Evolutionary conservation across 805 yeast genomes (phyloP).

Genomic region (Lachancea meyersii): DNA sequence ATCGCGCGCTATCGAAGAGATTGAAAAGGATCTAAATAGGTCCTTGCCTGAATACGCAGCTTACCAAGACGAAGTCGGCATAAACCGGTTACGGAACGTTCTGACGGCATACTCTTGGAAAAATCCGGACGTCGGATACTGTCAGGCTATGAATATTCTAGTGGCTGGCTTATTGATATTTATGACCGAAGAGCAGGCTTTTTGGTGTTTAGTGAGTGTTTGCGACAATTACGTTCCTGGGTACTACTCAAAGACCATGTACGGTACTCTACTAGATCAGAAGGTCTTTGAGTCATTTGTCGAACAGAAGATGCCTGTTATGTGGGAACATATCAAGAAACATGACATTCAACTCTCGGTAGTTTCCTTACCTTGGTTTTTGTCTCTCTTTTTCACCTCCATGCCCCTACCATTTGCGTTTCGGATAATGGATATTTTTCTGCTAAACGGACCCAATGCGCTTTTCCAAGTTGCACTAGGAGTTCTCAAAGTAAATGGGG

Average conservation of each 20-base stretch:
- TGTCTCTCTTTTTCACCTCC: slow-evolving; percentile 80
- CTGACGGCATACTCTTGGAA: slow-evolving; percentile 94
- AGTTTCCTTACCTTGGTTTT: slow-evolving; percentile 93
- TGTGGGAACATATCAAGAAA: slow-evolving; percentile 74
- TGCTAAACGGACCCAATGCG: slow-evolving; percentile 82
- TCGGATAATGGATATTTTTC: slow-evolving; percentile 82
- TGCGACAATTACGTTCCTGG: slow-evolving; percentile 91
- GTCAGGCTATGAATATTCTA: slow-evolving; percentile 97
- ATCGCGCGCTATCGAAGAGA: slow-evolving; percentile 89
- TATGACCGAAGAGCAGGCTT: slow-evolving; percentile 96
- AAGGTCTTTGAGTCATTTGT: slow-evolving; percentile 87
- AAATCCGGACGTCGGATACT: slow-evolving; percentile 94
- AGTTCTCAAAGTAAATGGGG: slow-evolving; percentile 82
- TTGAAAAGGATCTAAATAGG: slow-evolving; percentile 90
- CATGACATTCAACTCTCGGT: slow-evolving; percentile 88
- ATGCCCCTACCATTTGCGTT: slow-evolving; percentile 95
- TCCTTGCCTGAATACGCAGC: slow-evolving; percentile 96
- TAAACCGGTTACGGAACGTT: slow-evolving; percentile 75
- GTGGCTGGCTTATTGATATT: slow-evolving; percentile 71
- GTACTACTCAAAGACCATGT: slow-evolving; percentile 94
- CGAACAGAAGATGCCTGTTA: slow-evolving; percentile 78
- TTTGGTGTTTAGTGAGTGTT: slow-evolving; percentile 77
- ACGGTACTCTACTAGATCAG: slow-evolving; percentile 92
- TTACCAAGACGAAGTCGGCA: slow-evolving; percentile 82
- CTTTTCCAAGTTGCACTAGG: slow-evolving; percentile 92